Conservation (phyloP, 225 moss, liverwort and hornwort genomes). For the Anthoceros angustus region DNA sequence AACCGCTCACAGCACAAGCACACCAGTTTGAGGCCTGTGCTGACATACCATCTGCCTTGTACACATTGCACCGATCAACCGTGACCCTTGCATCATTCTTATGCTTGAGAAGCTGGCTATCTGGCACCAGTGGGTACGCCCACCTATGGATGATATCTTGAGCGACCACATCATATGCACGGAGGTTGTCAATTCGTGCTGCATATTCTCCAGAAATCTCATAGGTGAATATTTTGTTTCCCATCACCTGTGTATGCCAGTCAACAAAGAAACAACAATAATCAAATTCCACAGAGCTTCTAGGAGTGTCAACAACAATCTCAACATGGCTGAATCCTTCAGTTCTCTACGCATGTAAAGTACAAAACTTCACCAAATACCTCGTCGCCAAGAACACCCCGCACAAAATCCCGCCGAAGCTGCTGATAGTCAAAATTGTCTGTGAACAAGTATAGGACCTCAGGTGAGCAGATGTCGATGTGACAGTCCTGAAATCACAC, state of each 20-base stretch:
- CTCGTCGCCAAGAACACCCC: conserved; percentile 93
- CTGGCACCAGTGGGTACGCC: conserved; percentile 96
- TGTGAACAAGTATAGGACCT: conserved; percentile 84
- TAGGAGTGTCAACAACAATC: background rate
- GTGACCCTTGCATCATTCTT: conserved; percentile 35
- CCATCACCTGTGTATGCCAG: conserved; percentile 55
- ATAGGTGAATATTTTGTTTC: conserved; percentile 87
- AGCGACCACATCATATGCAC: conserved; percentile 83
- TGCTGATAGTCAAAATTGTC: conserved; percentile 99
- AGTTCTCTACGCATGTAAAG: too few relatives aligned
- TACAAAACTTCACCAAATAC: conserved; percentile 15
- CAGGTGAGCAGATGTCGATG: conserved; percentile 88
- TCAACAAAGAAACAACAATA: background rate
- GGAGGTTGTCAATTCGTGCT: conserved; percentile 80
- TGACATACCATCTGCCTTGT: conserved; percentile 70
- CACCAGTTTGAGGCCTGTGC: too few relatives aligned
- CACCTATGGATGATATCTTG: conserved; percentile 92
- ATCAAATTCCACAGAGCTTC: background rate
- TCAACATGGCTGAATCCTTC: too few relatives aligned
- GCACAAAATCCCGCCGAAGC: conserved; percentile 86
- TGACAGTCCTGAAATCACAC: conserved; percentile 60
- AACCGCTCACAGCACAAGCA: background rate
- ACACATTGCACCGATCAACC: conserved; percentile 77
- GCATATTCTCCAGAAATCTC: conserved; percentile 82
- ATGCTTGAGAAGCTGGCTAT: conserved; percentile 55